Evolutionary conservation across 2,329 filamentous ascomycete species (phyloP).

Genomic region (Cryphonectria radicalis): DNA sequence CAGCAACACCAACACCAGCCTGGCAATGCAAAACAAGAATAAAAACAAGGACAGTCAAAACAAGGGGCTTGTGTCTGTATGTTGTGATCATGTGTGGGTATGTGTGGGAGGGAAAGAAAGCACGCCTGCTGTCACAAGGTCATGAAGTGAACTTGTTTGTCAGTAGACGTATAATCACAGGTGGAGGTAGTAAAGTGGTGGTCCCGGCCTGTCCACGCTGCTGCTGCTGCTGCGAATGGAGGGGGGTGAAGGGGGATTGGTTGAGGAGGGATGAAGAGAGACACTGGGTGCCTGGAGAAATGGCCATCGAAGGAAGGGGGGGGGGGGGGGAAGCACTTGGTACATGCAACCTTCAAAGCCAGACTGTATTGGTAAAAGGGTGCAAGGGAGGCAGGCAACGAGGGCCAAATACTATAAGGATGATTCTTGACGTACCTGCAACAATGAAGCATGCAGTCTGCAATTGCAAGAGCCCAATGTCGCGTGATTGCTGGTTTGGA

Average conservation of each 20-base stretch:
- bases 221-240: neutral
- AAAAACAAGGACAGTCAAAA: neutral
- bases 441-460: neutral
- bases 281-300: neutral
- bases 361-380: neutral
- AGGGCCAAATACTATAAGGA: neutral
- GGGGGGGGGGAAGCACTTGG: neutral
- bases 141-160: slow-evolving; percentile 1
- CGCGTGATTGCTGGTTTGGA: neutral
- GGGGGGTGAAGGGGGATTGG: slow-evolving; percentile 6
- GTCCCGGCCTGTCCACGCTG: neutral
- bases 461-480: neutral
- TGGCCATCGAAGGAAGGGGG: neutral
- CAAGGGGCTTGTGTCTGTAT: neutral
- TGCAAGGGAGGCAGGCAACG: neutral
- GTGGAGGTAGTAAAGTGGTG: neutral
- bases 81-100: neutral
- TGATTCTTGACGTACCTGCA: neutral
- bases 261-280: neutral
- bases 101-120: neutral
- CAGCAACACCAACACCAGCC: slow-evolving; percentile 18
- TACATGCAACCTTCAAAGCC: slow-evolving; percentile 1
- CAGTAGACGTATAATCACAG: slow-evolving; percentile 1
- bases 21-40: slow-evolving; percentile 6
- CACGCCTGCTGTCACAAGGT: neutral